Percentiles rank a stretch among this genome's conserved stretches.
phyloP scores from a whole-genome alignment of 2,329 filamentous ascomycete species.

The Aspergillus brasiliensis region DNA sequence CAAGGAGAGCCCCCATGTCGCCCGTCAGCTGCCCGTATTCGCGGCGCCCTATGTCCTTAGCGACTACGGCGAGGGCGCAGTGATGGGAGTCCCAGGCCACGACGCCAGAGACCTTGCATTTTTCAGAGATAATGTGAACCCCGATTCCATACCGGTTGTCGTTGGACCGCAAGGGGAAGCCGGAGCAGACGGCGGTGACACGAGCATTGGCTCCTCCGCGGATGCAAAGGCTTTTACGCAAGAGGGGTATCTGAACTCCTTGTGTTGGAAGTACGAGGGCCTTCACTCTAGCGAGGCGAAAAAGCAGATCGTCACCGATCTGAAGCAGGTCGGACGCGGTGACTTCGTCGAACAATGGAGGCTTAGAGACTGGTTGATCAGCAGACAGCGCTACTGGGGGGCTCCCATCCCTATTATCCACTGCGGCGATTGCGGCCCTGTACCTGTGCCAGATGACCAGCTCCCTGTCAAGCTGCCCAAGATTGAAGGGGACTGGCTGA shows the following conservation, averaged over 20 bases:
- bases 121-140: slow-evolving; percentile 70
- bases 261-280: slow-evolving; percentile 66
- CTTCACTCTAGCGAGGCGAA: slow-evolving; percentile 65
- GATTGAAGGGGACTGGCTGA: slow-evolving; percentile 68
- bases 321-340: slow-evolving; percentile 58
- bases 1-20: slow-evolving; percentile 48
- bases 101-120: slow-evolving; percentile 78
- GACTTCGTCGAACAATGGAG: slow-evolving; percentile 72
- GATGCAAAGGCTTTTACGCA: slow-evolving; percentile 61
- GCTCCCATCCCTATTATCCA: slow-evolving; percentile 87
- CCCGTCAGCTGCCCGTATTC: slow-evolving; percentile 68
- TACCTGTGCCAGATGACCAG: slow-evolving; percentile 74
- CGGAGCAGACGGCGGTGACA: slow-evolving; percentile 8
- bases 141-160: slow-evolving; percentile 65
- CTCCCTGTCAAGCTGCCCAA: slow-evolving; percentile 76
- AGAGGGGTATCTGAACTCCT: slow-evolving; percentile 67
- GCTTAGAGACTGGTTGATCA: slow-evolving; percentile 85
- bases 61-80: slow-evolving; percentile 82
- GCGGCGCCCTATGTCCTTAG: slow-evolving; percentile 83
- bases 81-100: slow-evolving; percentile 90
- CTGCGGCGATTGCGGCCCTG: slow-evolving; percentile 73
- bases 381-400: slow-evolving; percentile 91
- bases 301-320: slow-evolving; percentile 58
- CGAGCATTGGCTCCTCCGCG: slow-evolving; percentile 34
- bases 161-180: slow-evolving; percentile 50